Percentiles rank a stretch among this genome's conserved stretches.
These are phyloP conservation scores for Coemansia sp. DNA, from an alignment of 371 early-diverging fungal species.

Conservation along the genomic window DNA sequence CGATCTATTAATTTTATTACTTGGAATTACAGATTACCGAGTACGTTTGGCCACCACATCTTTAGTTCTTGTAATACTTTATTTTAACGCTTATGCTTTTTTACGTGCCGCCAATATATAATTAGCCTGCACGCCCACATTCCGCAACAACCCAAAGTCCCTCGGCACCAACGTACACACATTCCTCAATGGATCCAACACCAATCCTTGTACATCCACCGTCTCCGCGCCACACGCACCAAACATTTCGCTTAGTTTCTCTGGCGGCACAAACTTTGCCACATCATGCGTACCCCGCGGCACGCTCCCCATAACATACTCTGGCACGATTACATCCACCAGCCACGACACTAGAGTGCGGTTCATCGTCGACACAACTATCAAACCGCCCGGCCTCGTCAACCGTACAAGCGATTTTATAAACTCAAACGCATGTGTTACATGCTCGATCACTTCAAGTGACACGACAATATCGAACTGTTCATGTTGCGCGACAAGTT, in stretches of 20 bases:
- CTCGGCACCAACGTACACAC: constrained; percentile 15
- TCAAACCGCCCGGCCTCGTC: constrained; percentile 67
- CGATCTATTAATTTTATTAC: no score
- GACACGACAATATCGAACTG: constrained; percentile 81
- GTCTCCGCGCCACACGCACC: constrained; percentile 10
- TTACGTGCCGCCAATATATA: constrained; percentile 48
- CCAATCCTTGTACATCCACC: constrained; percentile 35
- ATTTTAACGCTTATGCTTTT: neutral
- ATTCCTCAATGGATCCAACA: constrained; percentile 36
- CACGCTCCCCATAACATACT: constrained; percentile 76
- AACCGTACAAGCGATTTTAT: constrained; percentile 65
- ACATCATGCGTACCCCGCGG: constrained; percentile 87
- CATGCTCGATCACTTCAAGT: constrained; percentile 93
- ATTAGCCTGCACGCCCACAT: constrained; percentile 46
- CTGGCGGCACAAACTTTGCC: constrained; percentile 77
- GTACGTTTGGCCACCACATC: no score
- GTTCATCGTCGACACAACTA: constrained; percentile 90
- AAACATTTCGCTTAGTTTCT: constrained; percentile 53
- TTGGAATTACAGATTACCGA: no score
- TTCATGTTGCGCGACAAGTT: constrained; percentile 53
- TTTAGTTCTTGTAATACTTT: no score
- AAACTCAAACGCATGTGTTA: constrained; percentile 73
- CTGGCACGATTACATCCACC: constrained; percentile 82
- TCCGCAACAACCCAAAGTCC: constrained; percentile 18
- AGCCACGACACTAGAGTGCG: constrained; percentile 75